These are phyloP conservation scores for Cairneyella variabilis DNA, from an alignment of 495 filamentous ascomycete species.

Conservation along the genomic window DNA sequence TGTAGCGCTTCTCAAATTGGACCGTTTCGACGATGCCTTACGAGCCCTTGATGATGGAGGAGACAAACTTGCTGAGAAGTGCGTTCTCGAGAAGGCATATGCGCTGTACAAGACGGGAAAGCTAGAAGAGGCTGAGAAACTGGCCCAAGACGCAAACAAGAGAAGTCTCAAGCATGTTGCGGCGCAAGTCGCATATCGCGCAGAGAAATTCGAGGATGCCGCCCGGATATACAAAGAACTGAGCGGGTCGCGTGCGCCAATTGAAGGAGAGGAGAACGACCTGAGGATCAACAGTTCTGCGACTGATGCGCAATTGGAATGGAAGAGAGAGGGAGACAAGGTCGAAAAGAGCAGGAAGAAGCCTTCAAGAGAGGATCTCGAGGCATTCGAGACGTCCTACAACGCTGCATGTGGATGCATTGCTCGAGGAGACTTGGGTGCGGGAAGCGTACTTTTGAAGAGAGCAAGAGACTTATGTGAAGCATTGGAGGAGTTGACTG, in stretches of 20 bases:
- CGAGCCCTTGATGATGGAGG: constrained; percentile 70
- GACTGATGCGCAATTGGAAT: constrained; percentile 80
- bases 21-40: constrained; percentile 88
- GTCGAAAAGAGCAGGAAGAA: constrained; percentile 41
- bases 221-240: constrained; percentile 66
- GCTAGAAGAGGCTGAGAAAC: constrained; percentile 64
- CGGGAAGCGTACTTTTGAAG: constrained; percentile 76
- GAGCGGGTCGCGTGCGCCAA: constrained; percentile 37
- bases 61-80: constrained; percentile 59
- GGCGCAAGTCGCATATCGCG: constrained; percentile 83
- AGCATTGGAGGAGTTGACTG: constrained; percentile 72
- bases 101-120: constrained; percentile 83
- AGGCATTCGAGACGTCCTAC: constrained; percentile 90
- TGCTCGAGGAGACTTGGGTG: constrained; percentile 69
- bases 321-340: constrained; percentile 55
- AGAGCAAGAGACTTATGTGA: constrained; percentile 85
- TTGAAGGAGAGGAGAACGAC: constrained; percentile 75
- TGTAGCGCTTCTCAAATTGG: constrained; percentile 86
- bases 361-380: constrained; percentile 69
- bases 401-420: constrained; percentile 88
- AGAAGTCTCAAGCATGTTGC: constrained; percentile 77
- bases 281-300: constrained; percentile 81
- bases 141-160: constrained; percentile 28
- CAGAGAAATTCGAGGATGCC: constrained; percentile 74
- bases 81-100: constrained; percentile 81